A percentile compares a stretch with the other conserved stretches of the same genome.
phyloP scores from a whole-genome alignment of 495 filamentous ascomycete species.

The Aeminium ludgeri region DNA sequence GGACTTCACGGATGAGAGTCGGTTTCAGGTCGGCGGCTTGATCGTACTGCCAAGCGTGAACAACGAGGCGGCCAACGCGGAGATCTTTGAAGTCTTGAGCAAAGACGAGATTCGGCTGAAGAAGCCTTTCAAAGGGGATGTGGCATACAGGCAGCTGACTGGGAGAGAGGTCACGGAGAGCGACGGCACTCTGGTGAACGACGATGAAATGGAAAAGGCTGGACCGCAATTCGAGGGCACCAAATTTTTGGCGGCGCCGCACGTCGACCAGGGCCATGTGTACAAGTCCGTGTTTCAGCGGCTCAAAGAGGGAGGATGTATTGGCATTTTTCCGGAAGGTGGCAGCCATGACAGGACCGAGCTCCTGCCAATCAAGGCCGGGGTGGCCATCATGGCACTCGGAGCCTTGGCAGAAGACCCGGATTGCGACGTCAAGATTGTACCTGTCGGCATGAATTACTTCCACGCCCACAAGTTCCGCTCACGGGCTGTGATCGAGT shows the following conservation, averaged over 20 bases:
- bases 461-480: conserved; percentile 99
- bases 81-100: conserved; percentile 62
- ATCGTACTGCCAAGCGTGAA: conserved; percentile 73
- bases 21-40: conserved; percentile 62
- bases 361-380: conserved; percentile 87
- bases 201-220: conserved; percentile 16
- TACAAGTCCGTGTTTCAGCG: conserved; percentile 83
- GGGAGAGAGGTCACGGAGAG: conserved; percentile 44
- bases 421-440: conserved; percentile 83
- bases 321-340: conserved; percentile 96
- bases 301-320: conserved; percentile 66
- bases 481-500: conserved; percentile 90
- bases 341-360: conserved; percentile 94
- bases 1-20: conserved; percentile 50
- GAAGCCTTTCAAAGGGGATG: conserved; percentile 59
- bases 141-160: conserved; percentile 60
- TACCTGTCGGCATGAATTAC: conserved; percentile 99
- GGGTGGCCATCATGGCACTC: conserved; percentile 94
- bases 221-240: conserved; percentile 47
- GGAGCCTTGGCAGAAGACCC: conserved; percentile 79
- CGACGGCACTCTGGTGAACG: conserved; percentile 25
- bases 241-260: conserved; percentile 74
- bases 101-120: conserved; percentile 73
- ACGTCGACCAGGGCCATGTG: conserved; percentile 84
- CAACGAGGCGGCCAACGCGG: conserved; percentile 56